Conservation (phyloP, 2,329 filamentous ascomycete species). For the Fusarium sp. region DNA sequence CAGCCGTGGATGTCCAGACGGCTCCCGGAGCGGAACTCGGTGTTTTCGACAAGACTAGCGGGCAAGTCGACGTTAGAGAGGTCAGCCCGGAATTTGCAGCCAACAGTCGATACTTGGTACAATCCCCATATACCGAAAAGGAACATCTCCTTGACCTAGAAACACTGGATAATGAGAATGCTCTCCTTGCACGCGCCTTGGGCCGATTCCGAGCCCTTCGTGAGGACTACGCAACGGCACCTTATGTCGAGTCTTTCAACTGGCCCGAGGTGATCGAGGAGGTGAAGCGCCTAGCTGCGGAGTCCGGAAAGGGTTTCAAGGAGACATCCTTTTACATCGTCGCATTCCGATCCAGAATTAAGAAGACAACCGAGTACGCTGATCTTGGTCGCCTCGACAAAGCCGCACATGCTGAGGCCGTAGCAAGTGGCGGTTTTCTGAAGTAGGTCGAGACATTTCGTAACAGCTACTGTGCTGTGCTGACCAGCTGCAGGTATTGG, state of each 20-base stretch:
- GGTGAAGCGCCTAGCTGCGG: slow-evolving; percentile 67
- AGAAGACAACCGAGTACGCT: slow-evolving; percentile 75
- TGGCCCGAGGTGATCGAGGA: slow-evolving; percentile 76
- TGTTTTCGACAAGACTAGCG: slow-evolving; percentile 46
- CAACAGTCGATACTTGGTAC: slow-evolving; percentile 64
- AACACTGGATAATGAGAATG: slow-evolving; percentile 75
- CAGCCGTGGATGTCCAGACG: slow-evolving; percentile 46
- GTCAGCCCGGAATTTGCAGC: slow-evolving; percentile 30
- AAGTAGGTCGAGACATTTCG: slow-evolving; percentile 67
- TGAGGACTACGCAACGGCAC: slow-evolving; percentile 82
- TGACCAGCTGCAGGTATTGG: slow-evolving; percentile 77
- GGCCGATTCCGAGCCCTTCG: slow-evolving; percentile 74
- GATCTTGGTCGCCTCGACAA: slow-evolving; percentile 82
- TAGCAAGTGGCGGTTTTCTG: slow-evolving; percentile 83
- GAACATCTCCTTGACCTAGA: slow-evolving; percentile 82
- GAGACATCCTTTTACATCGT: slow-evolving; percentile 84
- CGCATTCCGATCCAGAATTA: slow-evolving; percentile 83
- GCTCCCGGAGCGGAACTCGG: slow-evolving; percentile 43
- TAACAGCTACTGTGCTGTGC: slow-evolving; percentile 13
- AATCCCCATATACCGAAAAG: slow-evolving; percentile 82
- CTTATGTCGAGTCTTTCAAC: slow-evolving; percentile 84
- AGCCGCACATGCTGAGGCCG: slow-evolving; percentile 85
- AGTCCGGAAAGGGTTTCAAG: slow-evolving; percentile 68
- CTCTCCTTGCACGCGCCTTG: slow-evolving; percentile 81
- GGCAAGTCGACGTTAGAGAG: slow-evolving; percentile 47